phyloP scores from a whole-genome alignment of 2,329 filamentous ascomycete species.

The Stagonosporopsis rhizophila region DNA sequence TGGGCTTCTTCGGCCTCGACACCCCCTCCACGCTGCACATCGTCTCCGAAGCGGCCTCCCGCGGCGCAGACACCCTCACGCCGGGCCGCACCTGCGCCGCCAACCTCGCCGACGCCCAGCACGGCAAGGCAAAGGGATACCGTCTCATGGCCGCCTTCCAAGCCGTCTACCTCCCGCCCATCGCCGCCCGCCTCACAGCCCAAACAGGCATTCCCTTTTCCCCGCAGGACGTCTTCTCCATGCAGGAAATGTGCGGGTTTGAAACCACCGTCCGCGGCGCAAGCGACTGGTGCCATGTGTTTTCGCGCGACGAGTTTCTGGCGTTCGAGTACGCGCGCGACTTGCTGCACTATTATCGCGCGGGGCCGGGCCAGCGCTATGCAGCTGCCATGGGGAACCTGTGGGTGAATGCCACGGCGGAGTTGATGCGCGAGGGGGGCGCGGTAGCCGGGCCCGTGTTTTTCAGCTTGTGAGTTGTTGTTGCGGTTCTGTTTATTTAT shows the following conservation, averaged over 20 bases:
- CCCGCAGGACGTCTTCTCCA: slow-evolving; percentile 61
- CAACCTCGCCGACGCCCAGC: slow-evolving; percentile 47
- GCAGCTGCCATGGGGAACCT: slow-evolving; percentile 63
- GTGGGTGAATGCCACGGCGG: slow-evolving; percentile 64
- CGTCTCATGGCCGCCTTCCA: slow-evolving; percentile 57
- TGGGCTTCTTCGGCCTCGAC: slow-evolving; percentile 62
- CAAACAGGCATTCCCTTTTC: slow-evolving; percentile 55
- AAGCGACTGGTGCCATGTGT: slow-evolving; percentile 65
- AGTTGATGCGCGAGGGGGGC: slow-evolving; percentile 54
- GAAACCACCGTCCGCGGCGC: slow-evolving; percentile 61
- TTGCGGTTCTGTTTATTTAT: background rate
- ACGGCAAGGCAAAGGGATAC: slow-evolving; percentile 60
- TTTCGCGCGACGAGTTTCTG: slow-evolving; percentile 61
- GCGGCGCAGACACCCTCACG: slow-evolving; percentile 63
- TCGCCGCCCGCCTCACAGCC: slow-evolving; percentile 54
- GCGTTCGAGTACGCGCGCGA: slow-evolving; percentile 66
- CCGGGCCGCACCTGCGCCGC: slow-evolving; percentile 57
- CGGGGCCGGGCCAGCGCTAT: slow-evolving; percentile 64
- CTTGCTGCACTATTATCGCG: slow-evolving; percentile 65
- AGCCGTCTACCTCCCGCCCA: slow-evolving; percentile 55
- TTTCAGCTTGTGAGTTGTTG: slow-evolving; percentile 60
- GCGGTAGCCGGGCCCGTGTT: slow-evolving; percentile 56
- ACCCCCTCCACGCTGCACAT: slow-evolving; percentile 57
- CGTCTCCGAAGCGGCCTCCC: slow-evolving; percentile 60
- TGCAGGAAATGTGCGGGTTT: slow-evolving; percentile 69